Conservation (phyloP, 1,284 basidiomycete genomes). For the Gyrodon tennesseensis region DNA sequence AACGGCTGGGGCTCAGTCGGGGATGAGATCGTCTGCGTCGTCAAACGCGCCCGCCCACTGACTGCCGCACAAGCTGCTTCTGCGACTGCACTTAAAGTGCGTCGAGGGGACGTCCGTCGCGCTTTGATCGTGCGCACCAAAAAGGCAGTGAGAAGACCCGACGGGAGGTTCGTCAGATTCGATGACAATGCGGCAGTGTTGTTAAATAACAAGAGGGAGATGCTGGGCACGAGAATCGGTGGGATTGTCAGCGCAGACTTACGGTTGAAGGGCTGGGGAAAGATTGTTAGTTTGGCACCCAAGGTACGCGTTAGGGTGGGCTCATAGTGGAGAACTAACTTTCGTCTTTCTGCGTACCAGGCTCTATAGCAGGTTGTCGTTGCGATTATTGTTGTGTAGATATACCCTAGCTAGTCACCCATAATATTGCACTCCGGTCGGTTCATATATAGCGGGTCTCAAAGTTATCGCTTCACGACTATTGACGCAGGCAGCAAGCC, state of each 20-base stretch:
- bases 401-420: slow-evolving; percentile 25
- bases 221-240: slow-evolving; percentile 93
- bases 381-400: slow-evolving; percentile 14
- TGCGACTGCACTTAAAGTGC: slow-evolving; percentile 76
- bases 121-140: slow-evolving; percentile 94
- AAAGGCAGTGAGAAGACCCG: slow-evolving; percentile 80
- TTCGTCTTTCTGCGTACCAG: slow-evolving; percentile 13
- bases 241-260: slow-evolving; percentile 93
- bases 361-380: slow-evolving; percentile 26
- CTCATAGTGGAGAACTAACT: background rate
- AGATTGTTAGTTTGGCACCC: slow-evolving; percentile 89
- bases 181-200: slow-evolving; percentile 98
- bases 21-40: slow-evolving; percentile 97
- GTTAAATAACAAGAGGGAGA: slow-evolving; percentile 96
- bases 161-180: slow-evolving; percentile 85
- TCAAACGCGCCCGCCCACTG: slow-evolving; percentile 89
- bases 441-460: too few species aligned
- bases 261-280: slow-evolving; percentile 91
- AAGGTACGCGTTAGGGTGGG: slow-evolving; percentile 60
- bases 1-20: slow-evolving; percentile 81
- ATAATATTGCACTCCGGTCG: slow-evolving; percentile 12
- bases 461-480: too few species aligned
- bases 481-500: too few species aligned
- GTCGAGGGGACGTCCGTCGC: slow-evolving; percentile 89
- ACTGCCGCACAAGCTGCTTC: slow-evolving; percentile 61